Conservation (phyloP, 306 rosid species). For the Rosa rugosa region DNA sequence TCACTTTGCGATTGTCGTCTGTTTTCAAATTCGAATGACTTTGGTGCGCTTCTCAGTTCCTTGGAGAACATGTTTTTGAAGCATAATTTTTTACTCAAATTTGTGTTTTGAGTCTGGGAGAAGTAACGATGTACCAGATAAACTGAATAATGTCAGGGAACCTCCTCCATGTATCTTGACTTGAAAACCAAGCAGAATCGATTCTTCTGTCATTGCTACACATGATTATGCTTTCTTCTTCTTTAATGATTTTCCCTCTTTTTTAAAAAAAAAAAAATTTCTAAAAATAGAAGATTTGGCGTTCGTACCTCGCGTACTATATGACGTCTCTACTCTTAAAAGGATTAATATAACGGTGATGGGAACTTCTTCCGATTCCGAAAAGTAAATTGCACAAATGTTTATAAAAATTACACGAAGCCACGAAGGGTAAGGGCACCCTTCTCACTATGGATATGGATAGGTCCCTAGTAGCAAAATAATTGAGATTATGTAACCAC, state of each 20-base stretch:
- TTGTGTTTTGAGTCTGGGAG: constrained; percentile 2
- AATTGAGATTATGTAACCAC: too few species aligned
- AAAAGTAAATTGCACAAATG: background rate
- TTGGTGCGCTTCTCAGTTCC: background rate
- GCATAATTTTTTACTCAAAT: background rate
- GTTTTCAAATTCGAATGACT: constrained; percentile 27
- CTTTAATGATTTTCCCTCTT: background rate
- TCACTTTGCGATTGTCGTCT: background rate
- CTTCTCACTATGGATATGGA: background rate
- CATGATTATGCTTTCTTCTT: background rate
- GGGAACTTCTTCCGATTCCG: too few species aligned
- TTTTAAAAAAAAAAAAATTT: background rate
- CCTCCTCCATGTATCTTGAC: constrained; percentile 26
- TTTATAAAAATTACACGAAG: background rate
- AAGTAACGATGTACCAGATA: constrained; percentile 16
- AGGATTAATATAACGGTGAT: background rate
- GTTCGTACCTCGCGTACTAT: background rate
- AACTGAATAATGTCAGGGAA: background rate
- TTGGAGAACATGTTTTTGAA: background rate
- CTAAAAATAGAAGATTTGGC: too few species aligned
- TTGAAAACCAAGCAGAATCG: constrained; percentile 39
- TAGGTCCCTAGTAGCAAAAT: too few species aligned
- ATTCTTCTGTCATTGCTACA: background rate
- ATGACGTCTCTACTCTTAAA: background rate
- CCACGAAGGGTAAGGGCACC: background rate